A percentile compares a stretch with the other conserved stretches of the same genome.
phyloP scores from a whole-genome alignment of 179 eudicot genomes.

The Beta macrorhiza region DNA sequence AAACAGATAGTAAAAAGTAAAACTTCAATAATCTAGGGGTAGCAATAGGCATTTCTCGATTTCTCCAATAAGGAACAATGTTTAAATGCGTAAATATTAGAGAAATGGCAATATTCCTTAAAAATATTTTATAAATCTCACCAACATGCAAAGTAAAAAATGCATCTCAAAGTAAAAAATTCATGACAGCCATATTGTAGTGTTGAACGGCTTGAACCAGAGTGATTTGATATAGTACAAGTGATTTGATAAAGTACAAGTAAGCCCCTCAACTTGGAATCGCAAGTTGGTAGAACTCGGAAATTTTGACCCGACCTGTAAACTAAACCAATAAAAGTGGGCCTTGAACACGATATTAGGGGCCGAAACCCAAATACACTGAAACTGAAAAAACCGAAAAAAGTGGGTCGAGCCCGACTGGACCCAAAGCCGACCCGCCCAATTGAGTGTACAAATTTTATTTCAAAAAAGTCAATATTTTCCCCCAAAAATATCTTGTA shows the following conservation, averaged over 20 bases:
- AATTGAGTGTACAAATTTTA: too few relatives aligned
- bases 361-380: too few relatives aligned
- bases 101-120: background rate
- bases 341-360: too few relatives aligned
- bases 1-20: conserved; percentile 15
- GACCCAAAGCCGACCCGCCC: too few relatives aligned
- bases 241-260: background rate
- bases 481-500: too few relatives aligned
- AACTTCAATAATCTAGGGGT: background rate
- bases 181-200: background rate
- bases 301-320: too few relatives aligned
- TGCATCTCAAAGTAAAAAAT: background rate
- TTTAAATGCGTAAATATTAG: background rate
- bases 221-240: background rate
- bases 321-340: too few relatives aligned
- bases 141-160: background rate
- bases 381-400: too few relatives aligned
- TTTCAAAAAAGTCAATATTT: too few relatives aligned
- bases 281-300: too few relatives aligned
- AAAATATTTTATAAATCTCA: background rate
- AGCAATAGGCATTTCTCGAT: background rate
- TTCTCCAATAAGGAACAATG: background rate
- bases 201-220: background rate
- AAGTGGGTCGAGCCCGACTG: too few relatives aligned
- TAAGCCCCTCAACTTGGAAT: too few relatives aligned